A percentile compares a stretch with the other conserved stretches of the same genome.
These are phyloP conservation scores for Aspergillus bridgeri DNA, from an alignment of 495 filamentous ascomycete genomes.

Conservation along the genomic window DNA sequence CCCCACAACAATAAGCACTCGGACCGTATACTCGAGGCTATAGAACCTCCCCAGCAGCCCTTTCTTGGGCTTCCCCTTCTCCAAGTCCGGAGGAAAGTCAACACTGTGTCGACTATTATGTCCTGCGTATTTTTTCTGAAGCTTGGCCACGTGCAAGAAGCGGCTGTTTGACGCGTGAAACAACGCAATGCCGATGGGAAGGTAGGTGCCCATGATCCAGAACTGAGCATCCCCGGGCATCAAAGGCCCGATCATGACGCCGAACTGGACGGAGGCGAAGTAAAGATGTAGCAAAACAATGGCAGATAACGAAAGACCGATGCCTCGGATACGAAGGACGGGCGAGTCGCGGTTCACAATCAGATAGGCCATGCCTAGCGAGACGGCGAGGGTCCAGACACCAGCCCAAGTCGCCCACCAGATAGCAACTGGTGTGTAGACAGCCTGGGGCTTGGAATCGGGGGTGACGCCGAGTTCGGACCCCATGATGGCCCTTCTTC, in stretches of 20 bases:
- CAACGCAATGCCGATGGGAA: constrained; percentile 66
- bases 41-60: constrained; percentile 27
- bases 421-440: constrained; percentile 26
- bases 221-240: constrained; percentile 59
- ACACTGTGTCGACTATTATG: constrained; percentile 7
- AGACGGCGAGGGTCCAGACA: constrained; percentile 55
- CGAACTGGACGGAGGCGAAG: constrained; percentile 55
- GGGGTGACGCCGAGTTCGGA: constrained; percentile 34
- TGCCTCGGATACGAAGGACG: constrained; percentile 60
- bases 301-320: constrained; percentile 56
- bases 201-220: constrained; percentile 72
- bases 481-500: constrained; percentile 25
- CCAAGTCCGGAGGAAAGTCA: constrained; percentile 1
- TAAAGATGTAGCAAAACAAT: constrained; percentile 64
- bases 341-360: constrained; percentile 52
- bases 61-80: constrained; percentile 8
- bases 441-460: constrained; percentile 25
- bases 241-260: constrained; percentile 55
- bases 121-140: constrained; percentile 31
- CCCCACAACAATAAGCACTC: constrained; percentile 27
- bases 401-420: constrained; percentile 34
- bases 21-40: constrained; percentile 26
- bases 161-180: constrained; percentile 68
- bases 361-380: constrained; percentile 51
- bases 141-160: constrained; percentile 59